Conservation (phyloP, 2,329 filamentous ascomycete genomes). For the Nemania serpens region DNA sequence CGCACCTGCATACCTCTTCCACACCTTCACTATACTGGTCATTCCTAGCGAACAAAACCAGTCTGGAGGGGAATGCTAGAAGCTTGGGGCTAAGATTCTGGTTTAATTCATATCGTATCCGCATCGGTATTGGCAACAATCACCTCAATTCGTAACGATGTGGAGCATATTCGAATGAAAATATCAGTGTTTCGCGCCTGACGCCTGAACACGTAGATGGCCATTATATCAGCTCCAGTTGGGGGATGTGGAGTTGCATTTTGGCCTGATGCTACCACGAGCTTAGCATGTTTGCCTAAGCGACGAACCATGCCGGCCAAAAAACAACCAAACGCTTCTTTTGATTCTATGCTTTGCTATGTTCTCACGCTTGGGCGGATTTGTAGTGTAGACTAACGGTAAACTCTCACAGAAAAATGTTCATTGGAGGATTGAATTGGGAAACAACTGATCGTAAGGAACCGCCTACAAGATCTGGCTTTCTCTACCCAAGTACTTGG, state of each 20-base stretch:
- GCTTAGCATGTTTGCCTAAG: slow-evolving; percentile 30
- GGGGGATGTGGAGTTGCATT: slow-evolving; percentile 25
- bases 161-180: slow-evolving; percentile 15
- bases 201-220: slow-evolving; percentile 32
- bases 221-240: slow-evolving; percentile 25
- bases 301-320: slow-evolving; percentile 20
- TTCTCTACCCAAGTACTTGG: slow-evolving; percentile 1
- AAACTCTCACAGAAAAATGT: slow-evolving; percentile 83
- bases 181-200: slow-evolving; percentile 24
- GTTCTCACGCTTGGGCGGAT: slow-evolving; percentile 19
- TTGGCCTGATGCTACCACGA: slow-evolving; percentile 13
- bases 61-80: slow-evolving; percentile 26
- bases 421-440: slow-evolving; percentile 98
- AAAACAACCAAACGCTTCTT: slow-evolving; percentile 24
- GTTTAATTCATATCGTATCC: slow-evolving; percentile 28
- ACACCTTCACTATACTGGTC: slow-evolving; percentile 23
- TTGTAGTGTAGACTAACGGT: slow-evolving; percentile 32
- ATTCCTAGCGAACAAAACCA: slow-evolving; percentile 24
- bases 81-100: slow-evolving; percentile 29
- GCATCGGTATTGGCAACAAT: slow-evolving; percentile 21
- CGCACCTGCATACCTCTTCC: slow-evolving; percentile 15
- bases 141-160: slow-evolving; percentile 24
- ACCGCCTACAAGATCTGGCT: not conserved
- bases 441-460: slow-evolving; percentile 95
- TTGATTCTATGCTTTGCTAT: slow-evolving; percentile 12